These are phyloP conservation scores for Colletotrichum spaethianum DNA, from an alignment of 2,329 filamentous ascomycete species.

Conservation along the genomic window DNA sequence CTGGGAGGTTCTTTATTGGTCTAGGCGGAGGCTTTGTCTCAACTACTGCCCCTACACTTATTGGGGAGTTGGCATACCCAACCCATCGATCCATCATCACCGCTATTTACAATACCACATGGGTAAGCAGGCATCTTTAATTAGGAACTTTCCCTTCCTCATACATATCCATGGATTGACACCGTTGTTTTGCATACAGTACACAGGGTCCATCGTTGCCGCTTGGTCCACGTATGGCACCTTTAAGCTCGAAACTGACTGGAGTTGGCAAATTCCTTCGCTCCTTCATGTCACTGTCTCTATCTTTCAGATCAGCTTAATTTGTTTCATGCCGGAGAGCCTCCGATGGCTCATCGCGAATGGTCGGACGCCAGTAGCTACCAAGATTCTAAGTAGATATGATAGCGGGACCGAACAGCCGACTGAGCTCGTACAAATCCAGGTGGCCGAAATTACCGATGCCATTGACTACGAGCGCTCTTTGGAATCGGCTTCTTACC, in stretches of 20 bases:
- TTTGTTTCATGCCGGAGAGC: slow-evolving; percentile 69
- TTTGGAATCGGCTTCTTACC: slow-evolving; percentile 2
- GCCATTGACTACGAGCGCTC: slow-evolving; percentile 18
- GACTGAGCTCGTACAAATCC: slow-evolving; percentile 9
- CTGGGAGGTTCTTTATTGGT: slow-evolving; percentile 50
- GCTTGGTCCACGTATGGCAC: slow-evolving; percentile 65
- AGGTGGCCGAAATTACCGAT: slow-evolving; percentile 20
- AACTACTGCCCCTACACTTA: slow-evolving; percentile 50
- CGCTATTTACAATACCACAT: slow-evolving; percentile 49
- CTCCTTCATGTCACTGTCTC: slow-evolving; percentile 61
- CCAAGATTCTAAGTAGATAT: slow-evolving; percentile 64
- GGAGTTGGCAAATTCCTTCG: slow-evolving; percentile 73
- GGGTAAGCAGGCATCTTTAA: not conserved
- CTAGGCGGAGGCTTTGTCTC: slow-evolving; percentile 49
- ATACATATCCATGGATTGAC: too few relatives aligned
- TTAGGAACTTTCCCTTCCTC: not conserved
- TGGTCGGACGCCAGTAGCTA: slow-evolving; percentile 64
- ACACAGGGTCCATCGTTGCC: slow-evolving; percentile 58
- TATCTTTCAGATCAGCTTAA: slow-evolving; percentile 62
- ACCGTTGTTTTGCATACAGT: too few relatives aligned
- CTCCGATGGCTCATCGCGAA: slow-evolving; percentile 71
- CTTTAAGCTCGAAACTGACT: slow-evolving; percentile 48
- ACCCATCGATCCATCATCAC: slow-evolving; percentile 51
- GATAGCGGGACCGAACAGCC: slow-evolving; percentile 54
- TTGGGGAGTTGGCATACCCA: slow-evolving; percentile 52